Evolutionary conservation across 2,329 filamentous ascomycete genomes (phyloP), one percentile per base, ranked within the genome.

Genomic region (Oidium heveae): DNA sequence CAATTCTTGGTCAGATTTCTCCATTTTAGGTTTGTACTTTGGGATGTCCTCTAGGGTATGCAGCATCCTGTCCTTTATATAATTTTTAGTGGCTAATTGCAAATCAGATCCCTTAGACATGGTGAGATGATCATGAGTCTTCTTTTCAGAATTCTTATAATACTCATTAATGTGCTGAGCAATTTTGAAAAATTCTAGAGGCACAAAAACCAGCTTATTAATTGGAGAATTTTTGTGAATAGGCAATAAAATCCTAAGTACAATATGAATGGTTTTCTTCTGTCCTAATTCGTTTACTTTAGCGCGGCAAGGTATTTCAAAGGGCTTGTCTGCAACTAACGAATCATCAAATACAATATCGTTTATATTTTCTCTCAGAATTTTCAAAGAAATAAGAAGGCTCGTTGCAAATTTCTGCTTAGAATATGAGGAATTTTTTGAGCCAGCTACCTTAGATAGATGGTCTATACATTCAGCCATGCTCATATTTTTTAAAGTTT

Each of bases 161-260:
- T 77, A 74, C 0, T 70, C 67, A 59, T 79, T 74, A 0, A 76
- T 72, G 57, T 80, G 73, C 64, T 85, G 82, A 56, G 80, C 78
- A 8, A 74, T 69, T 59, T 76, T 78, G 68, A 84, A 84, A 59
- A 84, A 77, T 47, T 68, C 73, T 33, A 84, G 67, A 0, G 81
- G 79, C 1, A 74, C 70, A 58, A 82, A 81, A 55, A 73, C 70
- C 61, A 76, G 74, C 32, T 71, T 71, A 1, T 72, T 67, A 22
- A 72, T 72, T 2, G 68, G 67, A 9, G 75, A 64, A 36, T 70
- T 71, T 16, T 71, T 70, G 58, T 82, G 76, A 32, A 84, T 76
- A 1, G 76, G 76, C 18, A 80, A 73, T 44, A 84, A 72, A 16
- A 79, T 67, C 49, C 73, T 73, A 63, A 84, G 76, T n/a, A 65